These are phyloP conservation scores for Microdochium nivale DNA, from an alignment of 2,329 filamentous ascomycete species.

Conservation along the genomic window DNA sequence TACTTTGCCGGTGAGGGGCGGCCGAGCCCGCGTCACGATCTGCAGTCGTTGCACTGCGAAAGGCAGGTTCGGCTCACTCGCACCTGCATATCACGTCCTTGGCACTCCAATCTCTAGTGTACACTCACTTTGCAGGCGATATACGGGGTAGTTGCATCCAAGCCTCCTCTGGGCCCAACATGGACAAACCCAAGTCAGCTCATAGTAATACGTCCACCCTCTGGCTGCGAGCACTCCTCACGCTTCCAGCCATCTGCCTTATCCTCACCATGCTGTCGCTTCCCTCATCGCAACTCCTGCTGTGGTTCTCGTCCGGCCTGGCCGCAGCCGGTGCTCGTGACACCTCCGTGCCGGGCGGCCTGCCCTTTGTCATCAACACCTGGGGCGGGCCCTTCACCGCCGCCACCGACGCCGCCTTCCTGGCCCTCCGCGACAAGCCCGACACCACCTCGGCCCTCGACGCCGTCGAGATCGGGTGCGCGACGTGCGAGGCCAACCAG, in stretches of 20 bases:
- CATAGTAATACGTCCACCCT: not conserved
- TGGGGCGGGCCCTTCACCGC: conserved; percentile 43
- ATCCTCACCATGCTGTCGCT: not conserved
- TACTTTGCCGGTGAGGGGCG: too few relatives aligned
- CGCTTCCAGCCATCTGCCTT: not conserved
- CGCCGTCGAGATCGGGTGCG: conserved; percentile 41
- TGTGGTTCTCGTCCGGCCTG: not conserved
- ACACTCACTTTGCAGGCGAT: too few relatives aligned
- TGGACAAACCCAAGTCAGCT: not conserved
- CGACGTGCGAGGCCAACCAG: conserved; percentile 40
- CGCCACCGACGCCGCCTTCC: conserved; percentile 42
- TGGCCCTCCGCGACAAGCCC: conserved; percentile 18
- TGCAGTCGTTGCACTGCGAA: too few relatives aligned
- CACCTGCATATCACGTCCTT: too few relatives aligned
- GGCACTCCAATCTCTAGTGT: too few relatives aligned
- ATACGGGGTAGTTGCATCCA: too few relatives aligned
- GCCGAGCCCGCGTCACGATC: too few relatives aligned
- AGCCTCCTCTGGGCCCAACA: too few relatives aligned
- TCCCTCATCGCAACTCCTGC: not conserved
- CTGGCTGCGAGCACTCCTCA: not conserved
- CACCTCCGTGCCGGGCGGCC: conserved; percentile 21
- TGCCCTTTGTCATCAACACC: conserved; percentile 45
- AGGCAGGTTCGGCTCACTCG: too few relatives aligned
- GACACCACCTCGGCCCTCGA: conserved; percentile 32
- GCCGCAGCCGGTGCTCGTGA: not conserved